Percentiles rank a stretch among this genome's conserved stretches.
These are phyloP conservation scores for Trichoderma guizhouense DNA, from an alignment of 2,329 filamentous ascomycete genomes.

Conservation along the genomic window DNA sequence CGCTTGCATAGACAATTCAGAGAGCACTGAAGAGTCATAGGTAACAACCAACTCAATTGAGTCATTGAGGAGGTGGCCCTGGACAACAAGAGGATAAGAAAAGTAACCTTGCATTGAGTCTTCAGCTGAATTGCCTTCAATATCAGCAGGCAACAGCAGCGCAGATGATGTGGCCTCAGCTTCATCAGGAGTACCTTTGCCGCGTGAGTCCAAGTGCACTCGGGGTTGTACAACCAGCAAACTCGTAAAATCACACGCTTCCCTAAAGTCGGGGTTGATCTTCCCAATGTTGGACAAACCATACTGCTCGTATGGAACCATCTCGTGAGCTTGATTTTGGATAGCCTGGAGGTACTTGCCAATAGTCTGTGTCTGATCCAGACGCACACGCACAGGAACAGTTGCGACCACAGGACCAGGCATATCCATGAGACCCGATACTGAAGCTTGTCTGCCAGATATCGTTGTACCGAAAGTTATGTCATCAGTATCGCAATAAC, in stretches of 20 bases:
- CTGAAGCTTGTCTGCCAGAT: slow-evolving; percentile 22
- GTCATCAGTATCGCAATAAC: slow-evolving; percentile 19
- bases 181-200: background rate
- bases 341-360: slow-evolving; percentile 10
- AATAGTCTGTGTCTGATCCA: slow-evolving; percentile 17
- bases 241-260: slow-evolving; percentile 10
- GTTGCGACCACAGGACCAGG: slow-evolving; percentile 20
- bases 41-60: background rate
- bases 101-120: slow-evolving; percentile 14
- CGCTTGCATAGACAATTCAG: slow-evolving; percentile 3
- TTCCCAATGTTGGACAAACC: slow-evolving; percentile 20
- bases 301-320: slow-evolving; percentile 26
- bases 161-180: background rate
- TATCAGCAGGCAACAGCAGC: background rate
- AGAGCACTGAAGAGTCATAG: background rate
- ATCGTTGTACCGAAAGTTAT: slow-evolving; percentile 25
- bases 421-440: slow-evolving; percentile 19
- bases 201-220: background rate
- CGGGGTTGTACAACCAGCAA: slow-evolving; percentile 10
- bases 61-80: background rate
- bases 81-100: slow-evolving; percentile 13
- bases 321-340: slow-evolving; percentile 21
- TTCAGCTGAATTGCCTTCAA: background rate
- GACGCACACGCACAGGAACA: slow-evolving; percentile 20
- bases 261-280: background rate